Evolutionary conservation across 257 asterid genomes (phyloP).

Genomic region (Lycium barbarum): DNA sequence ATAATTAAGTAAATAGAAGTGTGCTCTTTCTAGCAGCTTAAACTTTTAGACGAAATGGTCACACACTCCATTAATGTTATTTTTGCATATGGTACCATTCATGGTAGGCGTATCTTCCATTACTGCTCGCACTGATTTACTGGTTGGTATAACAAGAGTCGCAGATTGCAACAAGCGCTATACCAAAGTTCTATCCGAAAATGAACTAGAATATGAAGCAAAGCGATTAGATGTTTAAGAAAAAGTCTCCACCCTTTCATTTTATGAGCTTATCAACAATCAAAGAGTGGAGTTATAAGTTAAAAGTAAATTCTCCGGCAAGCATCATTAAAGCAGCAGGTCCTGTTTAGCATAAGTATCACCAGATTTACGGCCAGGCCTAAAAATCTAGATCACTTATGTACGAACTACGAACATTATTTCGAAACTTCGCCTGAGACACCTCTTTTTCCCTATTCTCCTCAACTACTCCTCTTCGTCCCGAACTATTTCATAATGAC

Average conservation of each 20-base stretch:
- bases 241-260: background rate
- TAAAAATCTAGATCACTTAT: no score
- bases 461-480: background rate
- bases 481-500: background rate
- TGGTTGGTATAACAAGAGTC: background rate
- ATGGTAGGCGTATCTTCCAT: background rate
- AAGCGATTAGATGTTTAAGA: background rate
- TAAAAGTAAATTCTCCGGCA: background rate
- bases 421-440: no score
- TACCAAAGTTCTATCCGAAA: background rate
- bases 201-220: background rate
- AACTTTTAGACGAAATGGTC: background rate
- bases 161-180: background rate
- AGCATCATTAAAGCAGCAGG: background rate
- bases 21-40: background rate
- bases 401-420: no score
- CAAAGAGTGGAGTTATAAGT: background rate
- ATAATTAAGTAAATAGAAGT: background rate
- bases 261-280: slow-evolving; percentile 23
- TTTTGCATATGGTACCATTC: background rate
- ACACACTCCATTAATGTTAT: background rate
- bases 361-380: background rate
- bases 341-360: background rate
- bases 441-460: background rate
- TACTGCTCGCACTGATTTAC: background rate